phyloP scores from a whole-genome alignment of 129 eudicot species.

The Lonicera japonica region DNA sequence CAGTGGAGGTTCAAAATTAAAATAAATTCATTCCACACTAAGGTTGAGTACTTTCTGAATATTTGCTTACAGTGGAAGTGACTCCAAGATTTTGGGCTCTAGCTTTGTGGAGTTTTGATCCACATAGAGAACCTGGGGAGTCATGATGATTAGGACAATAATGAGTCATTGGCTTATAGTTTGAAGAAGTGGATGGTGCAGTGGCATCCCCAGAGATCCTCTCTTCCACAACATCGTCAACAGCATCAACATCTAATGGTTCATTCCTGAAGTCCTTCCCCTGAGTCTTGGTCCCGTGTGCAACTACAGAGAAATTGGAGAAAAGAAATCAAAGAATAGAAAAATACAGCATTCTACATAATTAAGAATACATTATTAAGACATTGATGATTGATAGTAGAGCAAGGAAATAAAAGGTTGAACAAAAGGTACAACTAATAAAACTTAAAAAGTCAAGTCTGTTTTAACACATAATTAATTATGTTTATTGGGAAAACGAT shows the following conservation, averaged over 20 bases:
- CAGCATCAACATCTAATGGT: slow-evolving; percentile 21
- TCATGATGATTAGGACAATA: slow-evolving; percentile 20
- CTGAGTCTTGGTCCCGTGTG: slow-evolving; percentile 17
- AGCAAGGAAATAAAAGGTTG: not conserved
- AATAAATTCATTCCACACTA: not conserved
- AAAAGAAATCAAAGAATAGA: not conserved
- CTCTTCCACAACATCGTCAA: slow-evolving; percentile 25
- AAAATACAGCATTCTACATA: not conserved
- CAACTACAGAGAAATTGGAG: slow-evolving; percentile 18
- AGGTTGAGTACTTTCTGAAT: slow-evolving; percentile 14
- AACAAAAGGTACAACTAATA: not conserved
- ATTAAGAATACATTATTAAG: not conserved
- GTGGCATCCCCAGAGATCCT: slow-evolving; percentile 25
- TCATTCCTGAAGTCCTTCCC: slow-evolving; percentile 21
- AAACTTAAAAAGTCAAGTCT: not conserved
- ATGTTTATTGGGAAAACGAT: not conserved
- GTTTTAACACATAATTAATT: not conserved
- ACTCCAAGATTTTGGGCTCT: slow-evolving; percentile 16
- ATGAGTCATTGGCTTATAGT: slow-evolving; percentile 9
- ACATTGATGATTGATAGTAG: not conserved
- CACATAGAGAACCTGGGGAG: slow-evolving; percentile 3
- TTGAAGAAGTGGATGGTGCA: slow-evolving; percentile 28
- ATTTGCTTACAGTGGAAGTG: slow-evolving; percentile 16
- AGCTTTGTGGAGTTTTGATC: slow-evolving; percentile 8
- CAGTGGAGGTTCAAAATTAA: slow-evolving; percentile 10